Base-by-base conservation (phyloP, 2,329 filamentous ascomycete species). In the Sclerotinia minor region DNA sequence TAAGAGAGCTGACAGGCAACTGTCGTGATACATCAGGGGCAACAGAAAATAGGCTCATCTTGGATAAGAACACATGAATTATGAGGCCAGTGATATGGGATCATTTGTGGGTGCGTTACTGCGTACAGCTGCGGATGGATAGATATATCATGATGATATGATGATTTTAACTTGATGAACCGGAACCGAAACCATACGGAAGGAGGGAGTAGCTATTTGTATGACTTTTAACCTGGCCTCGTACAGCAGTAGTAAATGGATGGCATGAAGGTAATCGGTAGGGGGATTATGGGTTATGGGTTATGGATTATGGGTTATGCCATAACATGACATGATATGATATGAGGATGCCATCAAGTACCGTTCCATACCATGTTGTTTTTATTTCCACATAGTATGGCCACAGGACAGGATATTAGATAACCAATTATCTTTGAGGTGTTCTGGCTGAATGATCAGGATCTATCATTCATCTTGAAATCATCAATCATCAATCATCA, bases 371-470 rank as follows among this genome's bases (percentile, higher is more conserved):
- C 29, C 29, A 29, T 29, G 26, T 49, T 24, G 11, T 35, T 24
- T 24, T 57, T 35, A 59, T 24, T 24, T 32, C 26, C 17, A 29
- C 29, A 29, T 2, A 29, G 29, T 29, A 47, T 60, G 3, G 26
- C 26, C 0, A 47, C 41, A n/a, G 24, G 9, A 47, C 41, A n/a
- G 24, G 5, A 8, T 32, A 4, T 17, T 6, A 9, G 0, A 35
- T 17, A 35, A 1, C 19, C 44, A 49, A 49, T 38, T 2, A 49
- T 5, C 7, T 17, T 35, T 7, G 5, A 24, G 41, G 35, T n/a
- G 35, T 61, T 49, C 17, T 17, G 21, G 44, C 29, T 61, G 21
- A 49, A 49, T 38, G 45, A 50, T 61, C 57, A 60, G 24, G 21
- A 60, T 49, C 58, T 35, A 24, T 15, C 19, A 32, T 32, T 3